Percentiles rank a stretch among this genome's conserved stretches.
phyloP scores from a whole-genome alignment of 257 asterid species.

The Fraxinus americana region DNA sequence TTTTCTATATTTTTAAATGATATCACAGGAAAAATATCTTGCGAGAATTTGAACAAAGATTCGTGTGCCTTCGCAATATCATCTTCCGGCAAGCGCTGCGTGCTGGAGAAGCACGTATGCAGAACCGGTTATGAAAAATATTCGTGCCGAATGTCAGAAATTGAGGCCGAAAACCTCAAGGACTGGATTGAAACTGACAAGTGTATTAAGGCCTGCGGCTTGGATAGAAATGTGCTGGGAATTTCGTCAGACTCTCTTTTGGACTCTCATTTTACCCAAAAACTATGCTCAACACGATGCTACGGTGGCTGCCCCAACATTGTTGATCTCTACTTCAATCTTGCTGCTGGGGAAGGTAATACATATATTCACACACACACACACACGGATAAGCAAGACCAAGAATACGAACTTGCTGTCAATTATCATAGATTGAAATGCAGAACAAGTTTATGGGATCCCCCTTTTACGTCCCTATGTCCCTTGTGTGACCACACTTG shows the following conservation, averaged over 20 bases:
- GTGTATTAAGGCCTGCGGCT: slow-evolving; percentile 63
- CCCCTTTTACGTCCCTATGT: too few species aligned
- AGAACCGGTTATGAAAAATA: slow-evolving; percentile 51
- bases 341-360: slow-evolving; percentile 79
- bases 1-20: not conserved
- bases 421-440: too few species aligned
- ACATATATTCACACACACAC: too few species aligned
- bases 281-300: slow-evolving; percentile 70
- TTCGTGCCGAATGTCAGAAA: slow-evolving; percentile 59
- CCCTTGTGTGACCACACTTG: too few species aligned
- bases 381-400: too few species aligned
- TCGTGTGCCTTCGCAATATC: slow-evolving; percentile 69
- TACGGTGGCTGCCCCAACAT: slow-evolving; percentile 63
- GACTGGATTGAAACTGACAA: slow-evolving; percentile 60
- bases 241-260: slow-evolving; percentile 76
- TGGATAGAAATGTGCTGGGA: slow-evolving; percentile 65
- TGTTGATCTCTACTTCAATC: slow-evolving; percentile 78
- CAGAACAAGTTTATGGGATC: too few species aligned
- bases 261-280: slow-evolving; percentile 50
- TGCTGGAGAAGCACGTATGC: slow-evolving; percentile 60
- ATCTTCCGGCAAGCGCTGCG: slow-evolving; percentile 62
- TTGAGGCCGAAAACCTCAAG: slow-evolving; percentile 52
- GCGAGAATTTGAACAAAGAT: slow-evolving; percentile 51
- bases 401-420: too few species aligned
- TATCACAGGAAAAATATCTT: slow-evolving; percentile 46